Evolutionary conservation across 208 protist species (phyloP).

Genomic region (Entamoeba histolytica): DNA sequence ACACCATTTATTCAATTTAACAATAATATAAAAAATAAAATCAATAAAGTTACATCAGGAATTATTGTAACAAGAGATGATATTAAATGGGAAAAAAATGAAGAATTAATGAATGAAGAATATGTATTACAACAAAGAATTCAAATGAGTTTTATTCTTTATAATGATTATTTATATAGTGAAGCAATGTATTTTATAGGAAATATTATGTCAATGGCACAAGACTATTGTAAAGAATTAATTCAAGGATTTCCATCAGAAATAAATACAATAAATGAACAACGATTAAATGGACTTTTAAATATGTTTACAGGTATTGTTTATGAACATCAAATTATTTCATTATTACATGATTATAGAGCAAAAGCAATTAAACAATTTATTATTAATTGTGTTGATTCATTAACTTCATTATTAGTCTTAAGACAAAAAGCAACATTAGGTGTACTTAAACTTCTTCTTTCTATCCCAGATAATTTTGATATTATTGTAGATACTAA

Average conservation of each 20-base stretch:
- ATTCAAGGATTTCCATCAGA: background rate
- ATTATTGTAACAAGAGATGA: background rate
- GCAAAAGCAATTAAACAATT: background rate
- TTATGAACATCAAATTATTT: background rate
- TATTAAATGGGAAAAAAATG: background rate
- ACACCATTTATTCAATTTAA: background rate
- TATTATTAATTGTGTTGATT: background rate
- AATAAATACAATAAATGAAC: background rate
- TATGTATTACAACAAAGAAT: background rate
- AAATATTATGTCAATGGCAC: background rate
- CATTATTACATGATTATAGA: background rate
- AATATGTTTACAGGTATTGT: background rate
- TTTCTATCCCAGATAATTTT: background rate
- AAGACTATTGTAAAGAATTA: background rate
- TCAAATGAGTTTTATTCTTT: background rate
- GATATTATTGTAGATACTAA: background rate
- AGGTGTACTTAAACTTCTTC: background rate
- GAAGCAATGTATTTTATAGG: background rate
- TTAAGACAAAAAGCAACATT: background rate
- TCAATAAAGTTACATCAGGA: background rate
- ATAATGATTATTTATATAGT: background rate
- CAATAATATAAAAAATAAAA: background rate
- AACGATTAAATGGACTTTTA: background rate
- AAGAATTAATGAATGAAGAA: background rate
- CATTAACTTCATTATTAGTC: background rate